Base-by-base conservation (phyloP, 176 grass and related monocot species). In the Musa troglodytarum region DNA sequence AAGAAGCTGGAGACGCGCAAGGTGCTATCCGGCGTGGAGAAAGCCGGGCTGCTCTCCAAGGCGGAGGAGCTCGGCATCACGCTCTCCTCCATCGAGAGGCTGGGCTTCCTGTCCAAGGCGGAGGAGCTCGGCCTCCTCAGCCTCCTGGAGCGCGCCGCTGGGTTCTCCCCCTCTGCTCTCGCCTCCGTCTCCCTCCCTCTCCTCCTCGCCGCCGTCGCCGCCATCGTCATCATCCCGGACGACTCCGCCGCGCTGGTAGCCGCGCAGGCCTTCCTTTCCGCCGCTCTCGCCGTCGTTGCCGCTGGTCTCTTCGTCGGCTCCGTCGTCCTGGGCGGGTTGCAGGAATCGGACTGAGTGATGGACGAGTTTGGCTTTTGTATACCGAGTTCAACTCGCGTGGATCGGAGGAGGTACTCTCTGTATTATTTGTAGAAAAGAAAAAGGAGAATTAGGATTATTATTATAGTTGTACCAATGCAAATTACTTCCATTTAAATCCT, bases 101-200 rank as follows among this genome's bases (percentile, higher is more conserved):
- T 91, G 8, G 95, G 88, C 21, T 78, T 89, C 17, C 87, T 98
- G 64, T 94, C 90, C 66, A 89, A 98, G 87, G 90, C 90, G 19
- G 88, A 89, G 88, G 90, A 98, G 77, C 84, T 98, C 72, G 90
- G 94, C 52, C 90, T 93, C 49, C 90, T 98, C 82, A 98, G 95
- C 85, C 82, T 98, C 82, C 82, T 93, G n/a, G 95, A 98, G 82
- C 69, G 65, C 57, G 67, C 85, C 15, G 88, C 90, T 9, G 80
- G 75, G 1, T 81, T 74, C 14, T 91, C 90, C 16, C 95, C 95
- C 12, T 81, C 88, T 54, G 90, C 19, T 53, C 88, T 98, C 72
- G 95, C 95, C 0, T 98, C 95, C 50, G 53, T 93, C 68, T 93
- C 95, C 0, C 88, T 98, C 53, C 95, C 95, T 2, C 88, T 98